Conservation (phyloP, 2,329 filamentous ascomycete species). For the Aspergillus brasiliensis region DNA sequence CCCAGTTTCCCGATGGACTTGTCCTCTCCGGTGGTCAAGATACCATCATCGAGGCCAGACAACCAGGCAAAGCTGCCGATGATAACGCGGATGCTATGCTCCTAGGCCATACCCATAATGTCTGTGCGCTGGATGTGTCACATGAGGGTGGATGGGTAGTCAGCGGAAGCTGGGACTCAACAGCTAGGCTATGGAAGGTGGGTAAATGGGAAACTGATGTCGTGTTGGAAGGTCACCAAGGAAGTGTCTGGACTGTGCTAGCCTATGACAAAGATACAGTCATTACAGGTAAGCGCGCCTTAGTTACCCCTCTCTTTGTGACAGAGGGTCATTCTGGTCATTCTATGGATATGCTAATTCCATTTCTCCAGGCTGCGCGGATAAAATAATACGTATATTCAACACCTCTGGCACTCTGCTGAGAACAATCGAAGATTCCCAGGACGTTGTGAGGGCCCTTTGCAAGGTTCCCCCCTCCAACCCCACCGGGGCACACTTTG, state of each 20-base stretch:
- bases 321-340: neutral
- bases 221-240: constrained; percentile 73
- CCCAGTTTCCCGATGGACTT: constrained; percentile 73
- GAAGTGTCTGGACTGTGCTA: constrained; percentile 88
- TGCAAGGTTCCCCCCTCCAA: constrained; percentile 76
- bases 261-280: constrained; percentile 78
- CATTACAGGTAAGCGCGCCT: constrained; percentile 63
- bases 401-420: constrained; percentile 65
- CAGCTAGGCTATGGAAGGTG: constrained; percentile 84
- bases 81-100: constrained; percentile 84
- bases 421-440: constrained; percentile 67
- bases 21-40: constrained; percentile 89
- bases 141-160: constrained; percentile 73
- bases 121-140: constrained; percentile 82
- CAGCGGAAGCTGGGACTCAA: constrained; percentile 91
- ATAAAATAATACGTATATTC: constrained; percentile 85
- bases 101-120: constrained; percentile 81
- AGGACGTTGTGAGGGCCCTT: constrained; percentile 85
- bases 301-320: neutral
- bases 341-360: constrained; percentile 19
- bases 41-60: constrained; percentile 86
- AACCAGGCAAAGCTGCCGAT: constrained; percentile 65
- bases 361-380: constrained; percentile 69
- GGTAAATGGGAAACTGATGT: constrained; percentile 78
- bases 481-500: constrained; percentile 84